A percentile compares a stretch with the other conserved stretches of the same genome.
Conservation (phyloP, 2,329 filamentous ascomycete species). For the Cladobotryum mycophilum region DNA sequence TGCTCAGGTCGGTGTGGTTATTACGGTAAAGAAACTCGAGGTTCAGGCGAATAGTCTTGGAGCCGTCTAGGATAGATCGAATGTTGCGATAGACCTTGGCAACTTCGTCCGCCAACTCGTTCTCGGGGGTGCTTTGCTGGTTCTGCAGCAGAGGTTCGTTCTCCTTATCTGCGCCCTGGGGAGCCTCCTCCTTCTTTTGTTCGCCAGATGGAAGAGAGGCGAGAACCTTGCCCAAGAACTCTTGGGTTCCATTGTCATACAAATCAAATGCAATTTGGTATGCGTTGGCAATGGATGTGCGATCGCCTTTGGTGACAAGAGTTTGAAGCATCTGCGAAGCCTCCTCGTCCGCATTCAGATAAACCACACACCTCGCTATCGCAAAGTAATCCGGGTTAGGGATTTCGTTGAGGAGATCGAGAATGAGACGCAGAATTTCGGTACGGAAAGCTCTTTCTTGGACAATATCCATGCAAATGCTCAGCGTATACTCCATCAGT, state of each 20-base stretch:
- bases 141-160: slow-evolving; percentile 43
- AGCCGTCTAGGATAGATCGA: slow-evolving; percentile 70
- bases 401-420: slow-evolving; percentile 92
- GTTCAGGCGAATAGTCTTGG: slow-evolving; percentile 89
- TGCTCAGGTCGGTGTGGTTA: slow-evolving; percentile 85
- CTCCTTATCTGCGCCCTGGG: slow-evolving; percentile 43
- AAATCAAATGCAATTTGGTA: slow-evolving; percentile 98
- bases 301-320: slow-evolving; percentile 72
- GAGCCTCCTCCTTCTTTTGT: slow-evolving; percentile 30
- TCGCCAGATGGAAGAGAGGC: slow-evolving; percentile 63
- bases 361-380: slow-evolving; percentile 95
- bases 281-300: slow-evolving; percentile 73
- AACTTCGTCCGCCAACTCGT: slow-evolving; percentile 44
- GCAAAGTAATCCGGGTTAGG: slow-evolving; percentile 94
- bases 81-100: slow-evolving; percentile 57
- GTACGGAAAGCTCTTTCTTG: slow-evolving; percentile 82
- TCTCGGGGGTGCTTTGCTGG: slow-evolving; percentile 50
- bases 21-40: slow-evolving; percentile 95
- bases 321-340: slow-evolving; percentile 80
- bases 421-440: slow-evolving; percentile 81
- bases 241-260: slow-evolving; percentile 97
- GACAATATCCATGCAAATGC: slow-evolving; percentile 96
- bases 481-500: slow-evolving; percentile 90
- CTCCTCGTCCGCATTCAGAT: slow-evolving; percentile 85
- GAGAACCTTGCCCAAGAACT: slow-evolving; percentile 87